Evolutionary conservation across 129 eudicot genomes (phyloP).

Genomic region (Erigeron canadensis): DNA sequence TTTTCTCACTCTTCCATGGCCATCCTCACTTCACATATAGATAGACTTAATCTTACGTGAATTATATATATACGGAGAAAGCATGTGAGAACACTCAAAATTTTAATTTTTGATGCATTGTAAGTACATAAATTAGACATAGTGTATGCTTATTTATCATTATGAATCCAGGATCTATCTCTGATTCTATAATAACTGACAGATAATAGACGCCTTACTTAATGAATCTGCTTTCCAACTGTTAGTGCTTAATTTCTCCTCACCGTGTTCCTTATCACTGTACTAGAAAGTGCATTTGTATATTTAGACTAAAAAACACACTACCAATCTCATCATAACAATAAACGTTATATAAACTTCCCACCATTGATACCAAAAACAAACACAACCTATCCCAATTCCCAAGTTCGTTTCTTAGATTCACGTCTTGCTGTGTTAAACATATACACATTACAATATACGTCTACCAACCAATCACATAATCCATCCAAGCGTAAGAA

Average conservation of each 20-base stretch:
- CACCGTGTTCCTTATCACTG: background rate
- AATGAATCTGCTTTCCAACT: no score
- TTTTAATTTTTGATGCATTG: no score
- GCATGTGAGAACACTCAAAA: no score
- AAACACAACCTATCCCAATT: background rate
- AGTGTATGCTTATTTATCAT: no score
- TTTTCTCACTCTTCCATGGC: no score
- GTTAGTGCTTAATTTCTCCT: background rate
- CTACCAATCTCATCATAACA: background rate
- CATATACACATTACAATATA: background rate
- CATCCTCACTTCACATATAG: no score
- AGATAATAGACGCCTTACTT: no score
- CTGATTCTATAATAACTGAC: no score
- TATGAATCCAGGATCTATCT: no score
- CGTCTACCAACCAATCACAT: background rate
- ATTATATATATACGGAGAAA: no score
- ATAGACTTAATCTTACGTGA: no score
- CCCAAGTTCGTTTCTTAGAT: background rate
- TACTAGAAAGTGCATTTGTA: background rate
- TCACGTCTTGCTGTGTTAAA: background rate
- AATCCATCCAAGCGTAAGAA: background rate
- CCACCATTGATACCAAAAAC: background rate
- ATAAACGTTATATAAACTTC: background rate
- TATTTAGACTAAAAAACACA: background rate
- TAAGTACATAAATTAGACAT: no score